A percentile compares a stretch with the other conserved stretches of the same genome.
Conservation (phyloP, 306 rosid species). For the Begonia masoniana region DNA sequence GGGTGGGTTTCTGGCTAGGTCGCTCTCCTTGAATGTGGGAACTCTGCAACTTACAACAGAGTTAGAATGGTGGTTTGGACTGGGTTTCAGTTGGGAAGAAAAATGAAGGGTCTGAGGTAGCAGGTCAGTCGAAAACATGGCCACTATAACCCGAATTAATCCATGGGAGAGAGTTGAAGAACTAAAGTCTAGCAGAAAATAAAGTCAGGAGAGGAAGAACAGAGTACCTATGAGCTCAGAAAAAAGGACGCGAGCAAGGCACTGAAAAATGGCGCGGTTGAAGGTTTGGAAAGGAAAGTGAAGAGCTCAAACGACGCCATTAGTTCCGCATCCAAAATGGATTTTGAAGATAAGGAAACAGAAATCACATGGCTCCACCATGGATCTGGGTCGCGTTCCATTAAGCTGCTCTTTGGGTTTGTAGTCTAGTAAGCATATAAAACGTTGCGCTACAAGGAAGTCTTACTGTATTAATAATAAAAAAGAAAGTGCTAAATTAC, state of each 20-base stretch:
- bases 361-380: no score
- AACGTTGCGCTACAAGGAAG: no score
- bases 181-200: neutral
- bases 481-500: no score
- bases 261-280: neutral
- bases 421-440: no score
- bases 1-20: slow-evolving; percentile 16
- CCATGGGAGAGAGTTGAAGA: neutral
- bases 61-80: slow-evolving; percentile 20
- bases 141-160: slow-evolving; percentile 16
- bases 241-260: neutral
- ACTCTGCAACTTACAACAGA: slow-evolving; percentile 19
- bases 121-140: slow-evolving; percentile 49
- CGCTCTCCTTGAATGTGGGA: slow-evolving; percentile 16
- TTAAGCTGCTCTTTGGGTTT: no score
- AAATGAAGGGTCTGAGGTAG: slow-evolving; percentile 32
- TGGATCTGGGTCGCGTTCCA: no score
- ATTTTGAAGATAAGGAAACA: neutral
- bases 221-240: neutral
- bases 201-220: neutral
- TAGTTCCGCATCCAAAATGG: neutral
- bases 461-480: no score
- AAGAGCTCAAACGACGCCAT: neutral
- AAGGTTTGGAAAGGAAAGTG: neutral
- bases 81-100: slow-evolving; percentile 16